Evolutionary conservation across 345 rosid species (phyloP).

Genomic region (Punica granatum): DNA sequence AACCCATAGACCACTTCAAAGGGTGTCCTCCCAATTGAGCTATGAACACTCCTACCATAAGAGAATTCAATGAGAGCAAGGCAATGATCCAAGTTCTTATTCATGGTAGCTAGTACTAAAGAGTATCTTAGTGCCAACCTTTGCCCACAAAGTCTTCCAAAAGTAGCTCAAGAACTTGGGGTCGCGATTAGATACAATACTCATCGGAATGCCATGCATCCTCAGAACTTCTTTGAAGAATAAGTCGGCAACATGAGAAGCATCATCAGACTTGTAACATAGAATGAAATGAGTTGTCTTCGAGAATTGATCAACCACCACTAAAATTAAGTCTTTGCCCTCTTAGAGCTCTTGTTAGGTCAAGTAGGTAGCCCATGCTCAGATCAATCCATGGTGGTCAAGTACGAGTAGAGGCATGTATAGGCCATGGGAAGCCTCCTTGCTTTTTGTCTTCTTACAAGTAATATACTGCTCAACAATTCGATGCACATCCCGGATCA

Average conservation of each 20-base stretch:
- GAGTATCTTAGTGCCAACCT: background rate
- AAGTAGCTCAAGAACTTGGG: background rate
- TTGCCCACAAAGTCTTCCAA: background rate
- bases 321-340: background rate
- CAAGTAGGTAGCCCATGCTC: background rate
- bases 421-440: background rate
- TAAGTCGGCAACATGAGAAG: background rate
- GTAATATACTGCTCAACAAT: background rate
- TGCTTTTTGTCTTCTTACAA: background rate
- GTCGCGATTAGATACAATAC: background rate
- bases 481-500: conserved; percentile 5
- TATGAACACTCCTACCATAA: background rate
- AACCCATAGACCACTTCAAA: background rate
- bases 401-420: background rate
- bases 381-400: background rate
- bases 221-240: background rate
- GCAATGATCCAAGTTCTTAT: background rate
- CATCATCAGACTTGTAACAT: background rate
- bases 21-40: background rate
- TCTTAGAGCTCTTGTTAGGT: background rate
- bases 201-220: background rate
- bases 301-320: background rate
- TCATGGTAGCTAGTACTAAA: background rate
- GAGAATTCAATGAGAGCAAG: background rate
- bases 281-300: background rate